Evolutionary conservation across 1,139 yeast genomes (phyloP).

Genomic region (Pichia norvegensis): DNA sequence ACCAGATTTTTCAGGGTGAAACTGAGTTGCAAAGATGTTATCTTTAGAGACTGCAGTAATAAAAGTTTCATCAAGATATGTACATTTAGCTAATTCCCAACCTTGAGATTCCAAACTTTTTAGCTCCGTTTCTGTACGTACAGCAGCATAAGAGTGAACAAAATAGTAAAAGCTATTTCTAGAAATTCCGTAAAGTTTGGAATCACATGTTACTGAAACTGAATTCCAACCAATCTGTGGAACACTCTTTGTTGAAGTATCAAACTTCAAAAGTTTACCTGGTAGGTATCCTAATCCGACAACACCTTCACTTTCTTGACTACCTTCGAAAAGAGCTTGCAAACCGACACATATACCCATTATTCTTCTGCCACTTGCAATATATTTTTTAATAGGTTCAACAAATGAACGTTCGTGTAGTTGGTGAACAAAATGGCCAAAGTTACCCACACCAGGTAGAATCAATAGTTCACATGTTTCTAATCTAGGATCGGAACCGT

Average conservation of each 20-base stretch:
- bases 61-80: slow-evolving; percentile 72
- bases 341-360: slow-evolving; percentile 98
- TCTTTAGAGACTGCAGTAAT: slow-evolving; percentile 75
- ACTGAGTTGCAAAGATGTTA: slow-evolving; percentile 88
- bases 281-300: slow-evolving; percentile 50
- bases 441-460: slow-evolving; percentile 95
- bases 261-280: slow-evolving; percentile 51
- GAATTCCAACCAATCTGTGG: slow-evolving; percentile 96
- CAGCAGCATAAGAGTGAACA: slow-evolving; percentile 88
- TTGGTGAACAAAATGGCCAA: slow-evolving; percentile 82
- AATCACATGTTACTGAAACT: slow-evolving; percentile 29
- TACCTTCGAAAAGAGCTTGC: slow-evolving; percentile 68
- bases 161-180: slow-evolving; percentile 72
- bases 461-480: slow-evolving; percentile 47
- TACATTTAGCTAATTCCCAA: slow-evolving; percentile 70
- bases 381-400: slow-evolving; percentile 57
- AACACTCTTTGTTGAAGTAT: slow-evolving; percentile 63
- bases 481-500: slow-evolving; percentile 37
- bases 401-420: slow-evolving; percentile 54
- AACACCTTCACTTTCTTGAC: slow-evolving; percentile 64
- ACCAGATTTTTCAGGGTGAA: slow-evolving; percentile 97
- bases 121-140: slow-evolving; percentile 33
- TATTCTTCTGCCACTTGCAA: slow-evolving; percentile 65
- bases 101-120: slow-evolving; percentile 38
- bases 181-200: slow-evolving; percentile 50